Percentiles rank a stretch among this genome's conserved stretches.
Conservation (phyloP, 352 stramenopile genomes). For the Phytophthora boehmeriae region DNA sequence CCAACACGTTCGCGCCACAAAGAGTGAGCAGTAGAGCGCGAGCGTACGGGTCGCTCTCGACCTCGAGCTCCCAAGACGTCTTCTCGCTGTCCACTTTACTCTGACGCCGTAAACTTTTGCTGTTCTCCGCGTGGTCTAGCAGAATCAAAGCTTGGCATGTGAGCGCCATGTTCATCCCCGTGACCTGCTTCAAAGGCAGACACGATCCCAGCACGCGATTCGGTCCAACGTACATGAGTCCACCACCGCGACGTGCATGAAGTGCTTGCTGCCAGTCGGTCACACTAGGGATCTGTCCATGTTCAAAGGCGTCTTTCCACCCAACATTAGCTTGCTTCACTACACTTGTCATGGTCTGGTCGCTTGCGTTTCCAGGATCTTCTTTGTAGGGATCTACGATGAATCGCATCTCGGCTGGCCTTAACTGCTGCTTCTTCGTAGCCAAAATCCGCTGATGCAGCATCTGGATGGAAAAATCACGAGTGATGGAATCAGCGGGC, state of each 20-base stretch:
- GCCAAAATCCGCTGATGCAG: constrained; percentile 54
- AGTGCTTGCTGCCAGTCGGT: constrained; percentile 78
- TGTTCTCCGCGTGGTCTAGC: constrained; percentile 84
- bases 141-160: constrained; percentile 79
- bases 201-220: constrained; percentile 69
- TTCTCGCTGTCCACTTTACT: constrained; percentile 91
- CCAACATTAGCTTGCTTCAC: constrained; percentile 46
- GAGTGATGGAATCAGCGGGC: constrained; percentile 53
- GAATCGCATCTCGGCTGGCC: constrained; percentile 62
- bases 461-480: constrained; percentile 80
- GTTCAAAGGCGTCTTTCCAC: constrained; percentile 71
- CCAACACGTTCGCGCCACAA: constrained; percentile 71
- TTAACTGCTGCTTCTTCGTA: constrained; percentile 58
- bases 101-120: constrained; percentile 70
- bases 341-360: constrained; percentile 49
- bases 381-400: constrained; percentile 72
- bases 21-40: constrained; percentile 79
- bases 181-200: constrained; percentile 45
- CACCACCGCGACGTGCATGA: constrained; percentile 54
- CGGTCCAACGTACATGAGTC: constrained; percentile 74
- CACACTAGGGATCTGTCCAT: constrained; percentile 59
- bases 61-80: constrained; percentile 44
- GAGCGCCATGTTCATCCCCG: constrained; percentile 66
- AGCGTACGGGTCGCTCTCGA: constrained; percentile 72
- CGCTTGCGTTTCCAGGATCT: constrained; percentile 40